Base-by-base conservation (phyloP, 441 rosid genomes). In the Aleurites moluccanus region DNA sequence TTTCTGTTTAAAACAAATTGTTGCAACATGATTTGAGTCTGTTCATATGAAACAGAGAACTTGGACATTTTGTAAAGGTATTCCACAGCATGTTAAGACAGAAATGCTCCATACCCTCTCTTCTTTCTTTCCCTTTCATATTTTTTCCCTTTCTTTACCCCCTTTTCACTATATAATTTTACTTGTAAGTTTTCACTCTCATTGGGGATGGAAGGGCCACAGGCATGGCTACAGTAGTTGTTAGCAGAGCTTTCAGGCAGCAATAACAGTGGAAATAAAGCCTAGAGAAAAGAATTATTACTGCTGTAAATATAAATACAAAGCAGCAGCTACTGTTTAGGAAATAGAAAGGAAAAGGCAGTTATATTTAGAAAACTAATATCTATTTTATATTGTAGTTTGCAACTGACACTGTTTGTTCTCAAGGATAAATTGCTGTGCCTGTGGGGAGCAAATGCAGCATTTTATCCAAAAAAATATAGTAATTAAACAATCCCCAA, bases 101-200 rank as follows among this genome's bases (percentile, higher is more conserved):
- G 81, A 83, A 88, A 79, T 81, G 86, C 86, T 84, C 92, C 92
- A 88, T 88, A 80, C 91, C 85, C 35, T 56, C 72, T 56, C 72
- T 35, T 66, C 60, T 71, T 67, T 73, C 79, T 73, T 44, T 38
- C 49, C 66, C 47, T 69, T 73, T 70, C 77, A 60, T 65, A 59
- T 67, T 63, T 38, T 77, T 80, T 77, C 53, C 45, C 56, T 65
- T 61, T 71, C 60, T 62, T 75, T 45, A 57, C 52, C 56, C 73
- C 76, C 35, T 72, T 81, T 75, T 70, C 67, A 61, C 70, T 35
- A 25, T 21, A 57, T 67, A 40, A 45, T 44, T 81, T 85, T 50
- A 63, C 74, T 77, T 78, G 52, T 70, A 75, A 62, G 33, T 69
- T 78, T 72, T 76, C 80, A 82, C 80, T 78, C 88, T 66, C 77